These are phyloP conservation scores for Maudiozyma serrabonitensis DNA, from an alignment of 805 yeast species.

Conservation along the genomic window DNA sequence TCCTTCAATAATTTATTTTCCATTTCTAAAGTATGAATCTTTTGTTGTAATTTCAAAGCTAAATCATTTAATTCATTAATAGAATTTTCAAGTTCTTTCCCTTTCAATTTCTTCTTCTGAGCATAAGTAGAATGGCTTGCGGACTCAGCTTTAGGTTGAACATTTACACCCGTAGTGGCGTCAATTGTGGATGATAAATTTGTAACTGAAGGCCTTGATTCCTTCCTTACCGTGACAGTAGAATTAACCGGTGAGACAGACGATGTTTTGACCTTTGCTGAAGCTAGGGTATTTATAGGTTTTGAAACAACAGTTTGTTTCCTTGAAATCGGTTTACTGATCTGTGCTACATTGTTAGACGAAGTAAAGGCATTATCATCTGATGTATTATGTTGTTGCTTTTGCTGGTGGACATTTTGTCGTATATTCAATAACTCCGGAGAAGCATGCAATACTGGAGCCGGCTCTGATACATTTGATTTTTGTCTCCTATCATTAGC, in stretches of 20 bases:
- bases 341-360: too few relatives aligned
- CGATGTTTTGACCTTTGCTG: too few relatives aligned
- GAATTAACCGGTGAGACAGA: too few relatives aligned
- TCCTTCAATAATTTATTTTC: slow-evolving; percentile 80
- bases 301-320: too few relatives aligned
- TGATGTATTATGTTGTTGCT: too few relatives aligned
- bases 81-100: slow-evolving; percentile 78
- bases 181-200: too few relatives aligned
- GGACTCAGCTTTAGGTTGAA: not conserved
- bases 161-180: not conserved
- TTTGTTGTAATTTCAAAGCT: slow-evolving; percentile 56
- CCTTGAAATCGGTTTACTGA: too few relatives aligned
- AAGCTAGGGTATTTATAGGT: too few relatives aligned
- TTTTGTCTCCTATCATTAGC: not conserved
- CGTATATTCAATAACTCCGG: not conserved
- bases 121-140: not conserved
- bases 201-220: too few relatives aligned
- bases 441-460: not conserved
- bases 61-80: slow-evolving; percentile 64
- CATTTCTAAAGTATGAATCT: slow-evolving; percentile 80
- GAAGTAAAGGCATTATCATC: too few relatives aligned
- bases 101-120: slow-evolving; percentile 75
- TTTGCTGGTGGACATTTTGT: not conserved
- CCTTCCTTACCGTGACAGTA: too few relatives aligned
- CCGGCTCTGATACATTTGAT: not conserved